A percentile compares a stretch with the other conserved stretches of the same genome.
phyloP scores from a whole-genome alignment of 371 early-diverging fungal species.

The Mucor velutinosus region DNA sequence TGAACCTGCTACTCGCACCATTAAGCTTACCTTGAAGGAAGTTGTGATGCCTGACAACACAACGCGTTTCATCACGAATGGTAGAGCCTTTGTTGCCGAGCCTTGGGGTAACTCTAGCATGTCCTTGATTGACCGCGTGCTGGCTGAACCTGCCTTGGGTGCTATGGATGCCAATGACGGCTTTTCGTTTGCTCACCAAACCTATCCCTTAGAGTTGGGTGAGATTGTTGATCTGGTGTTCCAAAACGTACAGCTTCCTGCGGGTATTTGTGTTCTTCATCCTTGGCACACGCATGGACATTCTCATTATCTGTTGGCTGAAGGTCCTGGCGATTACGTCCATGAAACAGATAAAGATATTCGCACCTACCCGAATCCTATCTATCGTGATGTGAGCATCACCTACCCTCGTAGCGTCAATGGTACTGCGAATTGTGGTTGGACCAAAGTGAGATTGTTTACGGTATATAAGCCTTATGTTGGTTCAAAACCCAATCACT shows the following conservation, averaged over 20 bases:
- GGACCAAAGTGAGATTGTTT: conserved; percentile 38
- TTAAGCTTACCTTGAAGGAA: conserved; percentile 20
- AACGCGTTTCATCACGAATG: conserved; percentile 30
- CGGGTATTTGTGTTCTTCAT: conserved; percentile 30
- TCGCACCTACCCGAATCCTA: conserved; percentile 25
- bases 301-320: conserved; percentile 39
- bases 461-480: no score
- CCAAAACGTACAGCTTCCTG: conserved; percentile 18
- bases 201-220: conserved; percentile 23
- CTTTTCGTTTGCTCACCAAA: conserved; percentile 22
- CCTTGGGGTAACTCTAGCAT: conserved; percentile 14
- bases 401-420: conserved; percentile 20
- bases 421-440: conserved; percentile 25
- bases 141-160: background rate
- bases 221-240: conserved; percentile 43
- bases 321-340: conserved; percentile 35
- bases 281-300: conserved; percentile 52
- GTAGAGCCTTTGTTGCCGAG: background rate
- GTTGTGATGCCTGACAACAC: conserved; percentile 10
- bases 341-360: conserved; percentile 25
- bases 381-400: conserved; percentile 36
- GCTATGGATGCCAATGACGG: conserved; percentile 15
- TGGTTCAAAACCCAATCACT: no score
- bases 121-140: conserved; percentile 10
- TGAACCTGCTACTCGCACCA: conserved; percentile 13